Percentiles rank a stretch among this genome's conserved stretches.
Conservation (phyloP, 1,284 basidiomycete species). For the Irpex sp. region DNA sequence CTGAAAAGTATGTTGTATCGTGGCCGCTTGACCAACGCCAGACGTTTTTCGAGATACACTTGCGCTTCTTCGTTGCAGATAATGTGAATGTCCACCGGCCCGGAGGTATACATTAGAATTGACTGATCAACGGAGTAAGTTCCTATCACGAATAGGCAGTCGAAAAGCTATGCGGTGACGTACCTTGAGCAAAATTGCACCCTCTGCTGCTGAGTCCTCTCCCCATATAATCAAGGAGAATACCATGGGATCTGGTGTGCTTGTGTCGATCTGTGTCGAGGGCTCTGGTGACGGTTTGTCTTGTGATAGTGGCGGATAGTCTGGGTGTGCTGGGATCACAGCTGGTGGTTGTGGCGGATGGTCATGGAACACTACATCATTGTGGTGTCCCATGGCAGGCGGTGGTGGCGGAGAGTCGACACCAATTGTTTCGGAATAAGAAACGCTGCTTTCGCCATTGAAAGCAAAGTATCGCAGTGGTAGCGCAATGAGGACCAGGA, state of each 20-base stretch:
- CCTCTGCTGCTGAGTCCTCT: constrained; percentile 9
- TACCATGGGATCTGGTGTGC: neutral
- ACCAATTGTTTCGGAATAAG: neutral
- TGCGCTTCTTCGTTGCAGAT: constrained; percentile 41
- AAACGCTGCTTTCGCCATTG: neutral
- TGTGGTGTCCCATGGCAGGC: neutral
- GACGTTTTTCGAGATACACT: constrained; percentile 31
- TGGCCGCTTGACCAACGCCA: constrained; percentile 35
- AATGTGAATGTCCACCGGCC: constrained; percentile 43
- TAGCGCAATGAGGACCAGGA: neutral
- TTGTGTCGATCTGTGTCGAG: neutral
- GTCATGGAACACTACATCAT: neutral
- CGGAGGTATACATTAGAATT: constrained; percentile 40
- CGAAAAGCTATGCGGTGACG: neutral
- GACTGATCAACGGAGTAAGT: constrained; percentile 27
- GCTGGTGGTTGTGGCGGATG: neutral
- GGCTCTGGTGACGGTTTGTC: neutral
- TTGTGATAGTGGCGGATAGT: neutral
- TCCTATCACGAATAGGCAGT: too few species aligned
- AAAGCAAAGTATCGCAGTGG: neutral
- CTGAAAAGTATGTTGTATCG: constrained; percentile 32
- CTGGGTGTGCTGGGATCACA: neutral
- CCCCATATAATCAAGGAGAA: constrained; percentile 10
- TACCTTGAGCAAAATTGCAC: constrained; percentile 9
- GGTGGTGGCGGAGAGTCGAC: neutral